phyloP scores from a whole-genome alignment of 345 rosid genomes.

The Salix caprea region DNA sequence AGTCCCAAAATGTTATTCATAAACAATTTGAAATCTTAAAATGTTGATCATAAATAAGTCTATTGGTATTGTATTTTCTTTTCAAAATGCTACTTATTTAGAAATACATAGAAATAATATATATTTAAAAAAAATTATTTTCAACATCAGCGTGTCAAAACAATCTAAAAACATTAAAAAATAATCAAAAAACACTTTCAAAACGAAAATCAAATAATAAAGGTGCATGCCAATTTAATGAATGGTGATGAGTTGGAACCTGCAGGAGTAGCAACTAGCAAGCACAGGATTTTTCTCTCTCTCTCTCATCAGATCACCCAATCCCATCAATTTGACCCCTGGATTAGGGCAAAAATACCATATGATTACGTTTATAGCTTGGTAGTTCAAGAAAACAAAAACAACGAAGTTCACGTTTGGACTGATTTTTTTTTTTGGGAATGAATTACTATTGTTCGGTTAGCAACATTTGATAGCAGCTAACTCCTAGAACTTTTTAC shows the following conservation, averaged over 20 bases:
- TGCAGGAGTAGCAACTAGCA: neutral
- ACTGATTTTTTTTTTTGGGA: neutral
- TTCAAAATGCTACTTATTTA: too few species aligned
- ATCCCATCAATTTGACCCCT: neutral
- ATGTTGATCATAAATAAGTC: too few species aligned
- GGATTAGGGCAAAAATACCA: neutral
- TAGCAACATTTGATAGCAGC: too few species aligned
- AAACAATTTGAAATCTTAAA: neutral
- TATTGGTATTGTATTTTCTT: too few species aligned
- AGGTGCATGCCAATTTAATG: neutral
- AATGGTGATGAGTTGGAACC: neutral
- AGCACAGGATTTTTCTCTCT: neutral
- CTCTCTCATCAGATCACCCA: neutral
- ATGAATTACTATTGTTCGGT: too few species aligned
- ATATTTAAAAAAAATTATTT: too few species aligned
- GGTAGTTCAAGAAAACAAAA: neutral
- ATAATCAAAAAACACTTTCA: too few species aligned
- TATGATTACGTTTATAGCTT: neutral
- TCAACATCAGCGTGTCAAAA: too few species aligned
- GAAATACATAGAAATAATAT: too few species aligned
- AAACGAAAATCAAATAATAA: too few species aligned
- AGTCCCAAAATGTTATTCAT: neutral
- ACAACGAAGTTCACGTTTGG: neutral
- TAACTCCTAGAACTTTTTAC: too few species aligned
- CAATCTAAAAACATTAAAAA: too few species aligned